Evolutionary conservation across 495 filamentous ascomycete species (phyloP).

Genomic region (Tuber microsphaerosporum): DNA sequence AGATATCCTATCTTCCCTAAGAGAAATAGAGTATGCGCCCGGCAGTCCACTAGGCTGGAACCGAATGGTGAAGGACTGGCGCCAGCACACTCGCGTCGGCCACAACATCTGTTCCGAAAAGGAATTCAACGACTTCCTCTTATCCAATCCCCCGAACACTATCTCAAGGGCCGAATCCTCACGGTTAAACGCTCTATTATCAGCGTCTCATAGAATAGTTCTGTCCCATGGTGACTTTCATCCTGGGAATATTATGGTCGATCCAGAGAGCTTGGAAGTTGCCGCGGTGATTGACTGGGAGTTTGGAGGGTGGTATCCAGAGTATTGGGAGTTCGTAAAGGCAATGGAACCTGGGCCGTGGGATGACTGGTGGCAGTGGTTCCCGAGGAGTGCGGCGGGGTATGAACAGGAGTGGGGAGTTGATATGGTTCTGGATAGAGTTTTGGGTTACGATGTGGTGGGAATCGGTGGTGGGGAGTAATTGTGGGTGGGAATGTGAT

Average conservation of each 20-base stretch:
- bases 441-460: not conserved
- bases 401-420: not conserved
- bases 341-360: slow-evolving; percentile 22
- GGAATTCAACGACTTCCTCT: slow-evolving; percentile 28
- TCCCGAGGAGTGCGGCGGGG: not conserved
- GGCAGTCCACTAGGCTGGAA: slow-evolving; percentile 14
- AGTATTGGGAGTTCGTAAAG: slow-evolving; percentile 46
- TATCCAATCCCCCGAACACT: slow-evolving; percentile 5
- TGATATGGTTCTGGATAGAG: slow-evolving; percentile 1
- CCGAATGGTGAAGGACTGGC: slow-evolving; percentile 20
- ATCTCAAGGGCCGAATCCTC: slow-evolving; percentile 6
- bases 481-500: not conserved
- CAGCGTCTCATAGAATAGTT: slow-evolving; percentile 18
- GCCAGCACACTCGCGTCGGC: not conserved
- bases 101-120: slow-evolving; percentile 14
- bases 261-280: slow-evolving; percentile 40
- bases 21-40: slow-evolving; percentile 3
- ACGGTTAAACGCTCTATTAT: slow-evolving; percentile 16
- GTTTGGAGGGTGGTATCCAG: slow-evolving; percentile 43
- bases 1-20: slow-evolving; percentile 13
- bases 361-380: not conserved
- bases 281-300: slow-evolving; percentile 44
- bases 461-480: not conserved
- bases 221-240: slow-evolving; percentile 46
- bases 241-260: slow-evolving; percentile 44